A percentile compares a stretch with the other conserved stretches of the same genome.
phyloP scores from a whole-genome alignment of 768 basidiomycete species.

The Macrolepiota albuminosa region DNA sequence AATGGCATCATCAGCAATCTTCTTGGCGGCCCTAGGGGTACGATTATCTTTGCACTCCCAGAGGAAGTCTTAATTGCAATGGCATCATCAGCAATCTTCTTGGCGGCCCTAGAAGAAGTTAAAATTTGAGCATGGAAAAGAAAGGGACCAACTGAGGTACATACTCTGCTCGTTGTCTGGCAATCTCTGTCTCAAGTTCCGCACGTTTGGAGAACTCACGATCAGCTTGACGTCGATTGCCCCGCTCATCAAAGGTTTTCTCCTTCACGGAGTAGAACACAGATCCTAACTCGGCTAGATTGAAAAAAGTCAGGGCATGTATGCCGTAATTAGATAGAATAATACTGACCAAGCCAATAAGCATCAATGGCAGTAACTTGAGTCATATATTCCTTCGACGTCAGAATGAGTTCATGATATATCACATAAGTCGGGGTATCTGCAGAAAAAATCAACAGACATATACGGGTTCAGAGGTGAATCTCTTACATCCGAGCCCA shows the following conservation, averaged over 20 bases:
- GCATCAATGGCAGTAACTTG: constrained; percentile 98
- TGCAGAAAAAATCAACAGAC: constrained; percentile 25
- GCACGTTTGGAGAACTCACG: constrained; percentile 89
- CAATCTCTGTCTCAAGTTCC: constrained; percentile 91
- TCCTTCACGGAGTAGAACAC: constrained; percentile 98
- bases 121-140: background rate
- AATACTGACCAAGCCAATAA: constrained; percentile 84
- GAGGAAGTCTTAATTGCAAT: constrained; percentile 48
- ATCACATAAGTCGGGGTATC: constrained; percentile 96
- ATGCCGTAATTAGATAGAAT: background rate
- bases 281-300: constrained; percentile 83
- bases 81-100: constrained; percentile 58
- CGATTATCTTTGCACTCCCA: constrained; percentile 61
- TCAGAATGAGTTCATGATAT: constrained; percentile 94
- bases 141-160: constrained; percentile 18
- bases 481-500: constrained; percentile 82
- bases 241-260: constrained; percentile 93
- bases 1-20: constrained; percentile 55
- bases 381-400: constrained; percentile 98
- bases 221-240: constrained; percentile 71
- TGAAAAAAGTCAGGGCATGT: background rate
- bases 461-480: background rate
- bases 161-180: constrained; percentile 74
- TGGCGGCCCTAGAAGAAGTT: constrained; percentile 43
- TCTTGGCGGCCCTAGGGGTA: no score